Percentiles rank a stretch among this genome's conserved stretches.
Conservation (phyloP, 1,139 yeast species). For the Debaryomycetaceae sp. region DNA sequence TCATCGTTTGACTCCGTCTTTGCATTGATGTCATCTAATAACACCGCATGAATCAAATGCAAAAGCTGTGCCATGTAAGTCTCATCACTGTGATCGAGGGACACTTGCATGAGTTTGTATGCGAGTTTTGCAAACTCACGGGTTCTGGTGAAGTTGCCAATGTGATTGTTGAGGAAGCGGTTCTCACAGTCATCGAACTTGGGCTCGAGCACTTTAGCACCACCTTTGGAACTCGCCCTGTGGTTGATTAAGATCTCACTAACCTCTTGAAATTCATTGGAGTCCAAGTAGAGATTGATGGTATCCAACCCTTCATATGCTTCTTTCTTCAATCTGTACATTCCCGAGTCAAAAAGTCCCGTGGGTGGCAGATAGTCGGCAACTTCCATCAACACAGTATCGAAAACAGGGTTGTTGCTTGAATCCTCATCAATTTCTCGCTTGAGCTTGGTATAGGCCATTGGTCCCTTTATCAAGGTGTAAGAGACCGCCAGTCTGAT, state of each 20-base stretch:
- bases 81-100: conserved; percentile 48
- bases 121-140: conserved; percentile 51
- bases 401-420: conserved; percentile 29
- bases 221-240: conserved; percentile 26
- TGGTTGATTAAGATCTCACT: conserved; percentile 27
- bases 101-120: conserved; percentile 50
- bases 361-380: conserved; percentile 42
- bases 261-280: conserved; percentile 30
- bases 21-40: conserved; percentile 48
- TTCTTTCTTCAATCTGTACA: conserved; percentile 43
- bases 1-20: conserved; percentile 28
- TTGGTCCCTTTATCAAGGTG: conserved; percentile 48
- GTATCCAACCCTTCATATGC: conserved; percentile 34
- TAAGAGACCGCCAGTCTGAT: conserved; percentile 41
- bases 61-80: conserved; percentile 54
- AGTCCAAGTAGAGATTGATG: conserved; percentile 31
- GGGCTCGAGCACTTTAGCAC: conserved; percentile 41
- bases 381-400: conserved; percentile 30
- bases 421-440: conserved; percentile 29
- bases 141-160: conserved; percentile 53
- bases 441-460: conserved; percentile 48
- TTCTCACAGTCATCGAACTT: conserved; percentile 31
- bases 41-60: conserved; percentile 63
- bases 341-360: conserved; percentile 36
- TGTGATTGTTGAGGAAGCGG: conserved; percentile 27